phyloP scores from a whole-genome alignment of 208 protist species.

The Trypanosoma platydactyli region DNA sequence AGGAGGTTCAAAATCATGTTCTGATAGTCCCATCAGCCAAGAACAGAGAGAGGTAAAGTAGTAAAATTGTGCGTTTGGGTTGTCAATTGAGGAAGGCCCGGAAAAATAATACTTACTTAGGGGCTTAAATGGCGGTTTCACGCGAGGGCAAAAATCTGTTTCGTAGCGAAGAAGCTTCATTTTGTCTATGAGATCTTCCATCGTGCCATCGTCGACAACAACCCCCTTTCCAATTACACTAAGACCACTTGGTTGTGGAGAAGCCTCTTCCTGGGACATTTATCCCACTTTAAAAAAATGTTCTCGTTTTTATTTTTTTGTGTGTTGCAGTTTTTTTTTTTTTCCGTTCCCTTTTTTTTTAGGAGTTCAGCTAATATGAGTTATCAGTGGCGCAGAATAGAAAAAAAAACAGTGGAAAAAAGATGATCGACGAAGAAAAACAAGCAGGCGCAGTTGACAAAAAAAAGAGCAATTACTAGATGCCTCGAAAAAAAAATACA shows the following conservation, averaged over 20 bases:
- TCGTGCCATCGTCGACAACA: constrained; percentile 70
- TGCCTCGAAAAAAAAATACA: constrained; percentile 17
- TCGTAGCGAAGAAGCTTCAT: constrained; percentile 82
- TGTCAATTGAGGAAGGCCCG: constrained; percentile 75
- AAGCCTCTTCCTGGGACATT: constrained; percentile 27
- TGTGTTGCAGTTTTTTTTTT: not conserved
- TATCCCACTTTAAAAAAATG: not conserved
- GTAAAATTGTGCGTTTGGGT: constrained; percentile 88
- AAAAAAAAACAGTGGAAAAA: too few species aligned
- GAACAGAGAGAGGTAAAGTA: constrained; percentile 89
- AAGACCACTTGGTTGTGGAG: constrained; percentile 18
- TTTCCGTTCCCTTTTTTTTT: not conserved
- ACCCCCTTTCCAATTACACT: constrained; percentile 14
- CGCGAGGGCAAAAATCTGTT: constrained; percentile 64
- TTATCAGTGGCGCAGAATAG: constrained; percentile 4
- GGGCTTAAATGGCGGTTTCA: constrained; percentile 85
- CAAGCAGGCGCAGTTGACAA: not conserved
- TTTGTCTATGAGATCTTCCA: constrained; percentile 87
- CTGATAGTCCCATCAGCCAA: constrained; percentile 86
- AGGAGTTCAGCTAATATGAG: too few species aligned
- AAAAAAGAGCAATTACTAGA: constrained; percentile 5
- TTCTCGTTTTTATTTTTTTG: constrained; percentile 20
- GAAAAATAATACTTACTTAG: constrained; percentile 80
- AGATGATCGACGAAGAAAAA: constrained; percentile 16
- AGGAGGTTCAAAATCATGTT: constrained; percentile 64